A percentile compares a stretch with the other conserved stretches of the same genome.
phyloP scores from a whole-genome alignment of 2,329 filamentous ascomycete species.

The Penicillium hordei region DNA sequence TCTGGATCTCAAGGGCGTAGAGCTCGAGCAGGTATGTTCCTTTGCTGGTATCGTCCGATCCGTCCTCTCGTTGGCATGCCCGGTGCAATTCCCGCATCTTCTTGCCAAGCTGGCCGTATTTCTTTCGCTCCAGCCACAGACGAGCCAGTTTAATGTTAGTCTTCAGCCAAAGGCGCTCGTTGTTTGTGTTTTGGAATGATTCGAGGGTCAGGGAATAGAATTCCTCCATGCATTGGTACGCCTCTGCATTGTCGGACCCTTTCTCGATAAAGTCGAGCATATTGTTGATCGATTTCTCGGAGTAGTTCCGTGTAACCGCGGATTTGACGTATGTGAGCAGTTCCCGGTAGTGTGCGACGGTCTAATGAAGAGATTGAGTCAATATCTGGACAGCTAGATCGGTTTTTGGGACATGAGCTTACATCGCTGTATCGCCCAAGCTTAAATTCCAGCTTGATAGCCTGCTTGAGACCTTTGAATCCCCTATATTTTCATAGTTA shows the following conservation, averaged over 20 bases:
- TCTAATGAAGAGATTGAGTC: constrained; percentile 52
- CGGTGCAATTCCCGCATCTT: constrained; percentile 87
- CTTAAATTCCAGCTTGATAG: constrained; percentile 95
- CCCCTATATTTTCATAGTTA: constrained; percentile 53
- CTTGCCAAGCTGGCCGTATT: constrained; percentile 75
- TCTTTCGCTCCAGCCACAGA: constrained; percentile 85
- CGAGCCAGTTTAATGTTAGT: constrained; percentile 96
- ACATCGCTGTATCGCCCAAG: constrained; percentile 85
- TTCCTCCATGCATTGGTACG: constrained; percentile 81
- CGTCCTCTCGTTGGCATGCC: constrained; percentile 83
- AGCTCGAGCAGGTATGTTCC: constrained; percentile 95
- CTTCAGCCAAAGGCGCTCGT: constrained; percentile 95
- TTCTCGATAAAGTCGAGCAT: constrained; percentile 99
- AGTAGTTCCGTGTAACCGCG: constrained; percentile 95
- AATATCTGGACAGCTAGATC: neutral
- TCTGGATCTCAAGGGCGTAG: constrained; percentile 96
- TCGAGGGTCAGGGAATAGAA: constrained; percentile 93
- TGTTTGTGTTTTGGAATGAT: constrained; percentile 96
- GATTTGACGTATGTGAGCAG: constrained; percentile 97
- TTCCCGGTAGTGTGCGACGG: constrained; percentile 87
- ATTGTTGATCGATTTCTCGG: constrained; percentile 98
- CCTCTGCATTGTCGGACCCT: constrained; percentile 69
- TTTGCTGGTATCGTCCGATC: constrained; percentile 80
- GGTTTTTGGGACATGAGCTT: neutral
- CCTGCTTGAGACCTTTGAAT: constrained; percentile 96